Evolutionary conservation across 2,329 filamentous ascomycete genomes (phyloP).

Genomic region (Colletotrichum euphorbiae): DNA sequence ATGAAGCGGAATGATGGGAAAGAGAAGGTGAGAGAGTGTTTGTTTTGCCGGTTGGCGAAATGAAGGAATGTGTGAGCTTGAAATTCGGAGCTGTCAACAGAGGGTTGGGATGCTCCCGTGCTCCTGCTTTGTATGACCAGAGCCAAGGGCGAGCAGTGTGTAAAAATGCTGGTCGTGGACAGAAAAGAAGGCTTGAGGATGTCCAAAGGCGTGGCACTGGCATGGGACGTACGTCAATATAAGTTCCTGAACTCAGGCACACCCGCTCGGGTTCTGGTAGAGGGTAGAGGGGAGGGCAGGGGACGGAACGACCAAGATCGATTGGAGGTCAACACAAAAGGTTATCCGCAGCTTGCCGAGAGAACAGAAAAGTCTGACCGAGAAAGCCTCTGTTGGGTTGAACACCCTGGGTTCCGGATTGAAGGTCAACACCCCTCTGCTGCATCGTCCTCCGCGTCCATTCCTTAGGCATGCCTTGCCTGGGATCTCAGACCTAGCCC

Average conservation of each 20-base stretch:
- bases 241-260: constrained; percentile 39
- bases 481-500: constrained; percentile 17
- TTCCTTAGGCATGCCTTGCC: constrained; percentile 23
- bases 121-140: constrained; percentile 16
- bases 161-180: constrained; percentile 4
- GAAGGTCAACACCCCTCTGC: constrained; percentile 29
- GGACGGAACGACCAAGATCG: constrained; percentile 27
- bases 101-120: constrained; percentile 12
- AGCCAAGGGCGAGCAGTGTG: constrained; percentile 8
- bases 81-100: constrained; percentile 16
- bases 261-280: constrained; percentile 29
- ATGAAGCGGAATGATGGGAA: constrained; percentile 37
- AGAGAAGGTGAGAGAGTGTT: constrained; percentile 20
- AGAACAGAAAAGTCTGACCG: background rate
- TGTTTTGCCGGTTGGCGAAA: constrained; percentile 19
- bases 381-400: constrained; percentile 4
- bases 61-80: constrained; percentile 26
- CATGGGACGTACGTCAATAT: constrained; percentile 40
- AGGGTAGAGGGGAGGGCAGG: constrained; percentile 26
- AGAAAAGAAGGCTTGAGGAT: constrained; percentile 12
- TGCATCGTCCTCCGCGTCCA: constrained; percentile 27
- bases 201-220: constrained; percentile 30
- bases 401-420: constrained; percentile 30
- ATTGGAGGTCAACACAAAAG: constrained; percentile 4
- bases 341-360: constrained; percentile 21